These are phyloP conservation scores for Ophidiomyces ophidiicola DNA, from an alignment of 2,329 filamentous ascomycete species.

Conservation along the genomic window DNA sequence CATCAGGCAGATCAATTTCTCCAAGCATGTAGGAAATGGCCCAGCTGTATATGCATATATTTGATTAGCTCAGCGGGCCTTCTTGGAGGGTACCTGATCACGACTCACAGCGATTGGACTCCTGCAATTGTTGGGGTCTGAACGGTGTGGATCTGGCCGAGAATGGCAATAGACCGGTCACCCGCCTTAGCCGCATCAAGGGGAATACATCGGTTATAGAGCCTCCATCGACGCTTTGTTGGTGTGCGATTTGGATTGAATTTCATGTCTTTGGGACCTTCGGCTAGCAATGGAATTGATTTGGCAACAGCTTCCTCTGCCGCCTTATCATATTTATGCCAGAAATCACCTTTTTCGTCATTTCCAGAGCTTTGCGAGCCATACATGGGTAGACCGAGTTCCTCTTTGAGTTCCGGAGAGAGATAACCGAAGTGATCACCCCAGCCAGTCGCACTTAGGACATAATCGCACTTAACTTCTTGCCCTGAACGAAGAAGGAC, in stretches of 20 bases:
- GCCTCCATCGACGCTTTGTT: too few relatives aligned
- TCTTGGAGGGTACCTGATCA: too few relatives aligned
- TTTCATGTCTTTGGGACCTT: neutral
- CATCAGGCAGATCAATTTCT: conserved; percentile 17
- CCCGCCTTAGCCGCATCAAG: conserved; percentile 19
- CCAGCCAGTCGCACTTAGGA: too few relatives aligned
- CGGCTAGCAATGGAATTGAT: neutral
- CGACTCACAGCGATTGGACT: conserved; percentile 23
- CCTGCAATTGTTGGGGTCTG: conserved; percentile 22
- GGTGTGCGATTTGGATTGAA: conserved; percentile 1
- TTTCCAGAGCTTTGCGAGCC: neutral
- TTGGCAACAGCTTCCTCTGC: neutral
- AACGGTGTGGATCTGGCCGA: conserved; percentile 23
- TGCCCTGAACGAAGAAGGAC: too few relatives aligned
- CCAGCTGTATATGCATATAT: too few relatives aligned
- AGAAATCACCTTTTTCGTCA: neutral
- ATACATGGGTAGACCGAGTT: neutral
- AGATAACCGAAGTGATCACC: neutral
- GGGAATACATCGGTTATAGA: conserved; percentile 15
- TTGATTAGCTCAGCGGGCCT: too few relatives aligned
- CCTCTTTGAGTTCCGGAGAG: neutral
- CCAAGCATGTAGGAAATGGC: conserved; percentile 22
- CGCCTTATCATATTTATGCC: neutral
- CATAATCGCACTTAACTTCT: too few relatives aligned
- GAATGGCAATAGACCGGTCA: conserved; percentile 25